A percentile compares a stretch with the other conserved stretches of the same genome.
Conservation (phyloP, 345 rosid species). For the Ceriops zippeliana region DNA sequence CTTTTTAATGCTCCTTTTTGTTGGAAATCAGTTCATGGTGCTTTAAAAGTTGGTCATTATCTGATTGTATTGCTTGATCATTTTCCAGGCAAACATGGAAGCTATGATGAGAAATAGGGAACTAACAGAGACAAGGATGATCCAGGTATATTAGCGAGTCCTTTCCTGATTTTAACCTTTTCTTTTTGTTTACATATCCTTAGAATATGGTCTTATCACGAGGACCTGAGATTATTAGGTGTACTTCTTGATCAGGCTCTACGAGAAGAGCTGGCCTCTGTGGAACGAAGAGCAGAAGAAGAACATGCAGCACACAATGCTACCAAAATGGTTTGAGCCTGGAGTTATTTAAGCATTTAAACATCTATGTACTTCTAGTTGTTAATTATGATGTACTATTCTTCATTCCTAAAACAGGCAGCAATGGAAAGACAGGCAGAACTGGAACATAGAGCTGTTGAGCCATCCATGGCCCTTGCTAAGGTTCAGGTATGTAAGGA, state of each 20-base stretch:
- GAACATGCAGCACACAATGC: conserved; percentile 88
- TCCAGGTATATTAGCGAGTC: conserved; percentile 64
- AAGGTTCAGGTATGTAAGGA: conserved; percentile 73
- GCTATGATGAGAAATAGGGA: conserved; percentile 97
- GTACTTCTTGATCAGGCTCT: conserved; percentile 55
- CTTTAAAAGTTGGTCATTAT: background rate
- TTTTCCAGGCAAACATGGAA: conserved; percentile 78
- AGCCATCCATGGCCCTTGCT: conserved; percentile 91
- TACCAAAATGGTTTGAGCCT: conserved; percentile 72
- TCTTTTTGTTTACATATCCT: background rate
- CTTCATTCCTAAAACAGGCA: conserved; percentile 49
- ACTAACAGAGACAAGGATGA: conserved; percentile 95
- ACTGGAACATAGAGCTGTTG: conserved; percentile 87
- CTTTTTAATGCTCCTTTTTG: conserved; percentile 1
- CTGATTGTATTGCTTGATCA: conserved; percentile 10
- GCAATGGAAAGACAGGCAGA: conserved; percentile 97
- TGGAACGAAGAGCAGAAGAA: conserved; percentile 93
- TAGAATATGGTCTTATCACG: conserved; percentile 12
- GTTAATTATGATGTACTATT: conserved; percentile 11
- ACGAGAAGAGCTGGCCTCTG: conserved; percentile 92
- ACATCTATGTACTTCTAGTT: conserved; percentile 5
- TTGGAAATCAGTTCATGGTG: background rate
- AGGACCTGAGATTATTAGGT: conserved; percentile 18
- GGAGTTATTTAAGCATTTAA: conserved; percentile 15
- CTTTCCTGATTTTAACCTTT: conserved; percentile 8